Evolutionary conservation across 23 red algal genomes (phyloP), one percentile per base, ranked within the genome.

Genomic region (Gracilaria gracilis): DNA sequence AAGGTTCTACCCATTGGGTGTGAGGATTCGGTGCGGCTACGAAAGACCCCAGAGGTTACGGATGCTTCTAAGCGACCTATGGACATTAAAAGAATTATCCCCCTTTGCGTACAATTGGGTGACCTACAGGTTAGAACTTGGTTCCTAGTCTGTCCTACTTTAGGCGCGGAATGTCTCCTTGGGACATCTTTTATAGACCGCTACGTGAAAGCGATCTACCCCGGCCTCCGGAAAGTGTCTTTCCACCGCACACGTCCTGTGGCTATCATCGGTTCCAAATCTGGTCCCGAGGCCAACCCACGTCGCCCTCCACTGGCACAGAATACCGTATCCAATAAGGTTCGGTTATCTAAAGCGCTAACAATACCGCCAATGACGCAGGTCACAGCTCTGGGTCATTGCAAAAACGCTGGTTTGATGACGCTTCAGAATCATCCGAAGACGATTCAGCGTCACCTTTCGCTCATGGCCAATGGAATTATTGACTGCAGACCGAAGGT

Each of bases 21-120:
- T 20, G 51, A 57, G 47, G 31, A 58, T 33, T 9, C 11, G 24
- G 62, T 73, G 31, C 2, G 5, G 67, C 36, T 40, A 9, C 16
- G 67, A n/a, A 73, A 44, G 67, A 73, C 35, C 2, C 67, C 33
- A 23, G 44, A 21, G 67, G 34, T 73, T 15, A 42, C 67, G 2
- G 67, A 73, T 73, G 67, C 67, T 24, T 73, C 67, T 24, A 37
- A 40, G 17, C 7, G 67, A 73, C 67, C 67, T 24, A 73, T 39
- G 67, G 67, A 44, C 16, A 73, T 37, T 73, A 73, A 73, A 73
- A 35, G 34, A 73, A 73, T 73, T 17, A 67, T 67, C 17, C 62
- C 62, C 25, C 62, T 67, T 9, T 33, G 27, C 33, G 5, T 31
- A 67, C 62, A 73, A 16, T 15, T 73, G 7, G 67, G 67, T 8